Percentiles rank a stretch among this genome's conserved stretches.
Conservation (phyloP, 106 monocot species). For the Agapanthus africanus region DNA sequence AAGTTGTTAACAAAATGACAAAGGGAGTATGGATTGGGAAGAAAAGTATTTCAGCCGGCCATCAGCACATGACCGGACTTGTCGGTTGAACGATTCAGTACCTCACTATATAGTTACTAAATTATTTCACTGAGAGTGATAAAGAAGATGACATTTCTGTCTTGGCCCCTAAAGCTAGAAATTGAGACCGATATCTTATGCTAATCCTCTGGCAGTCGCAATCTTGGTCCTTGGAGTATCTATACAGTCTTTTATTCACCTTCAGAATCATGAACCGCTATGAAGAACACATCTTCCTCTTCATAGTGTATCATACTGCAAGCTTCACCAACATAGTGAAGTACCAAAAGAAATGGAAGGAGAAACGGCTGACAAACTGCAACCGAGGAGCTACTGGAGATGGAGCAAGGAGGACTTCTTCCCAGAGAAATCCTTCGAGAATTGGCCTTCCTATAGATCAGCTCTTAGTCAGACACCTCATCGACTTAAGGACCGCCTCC, state of each 20-base stretch:
- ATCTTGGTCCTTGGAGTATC: neutral
- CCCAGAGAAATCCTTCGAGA: conserved; percentile 37
- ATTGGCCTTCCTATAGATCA: conserved; percentile 22
- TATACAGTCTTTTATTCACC: neutral
- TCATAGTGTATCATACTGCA: neutral
- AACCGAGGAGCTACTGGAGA: conserved; percentile 32
- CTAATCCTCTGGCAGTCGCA: neutral
- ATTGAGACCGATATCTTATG: too few relatives aligned
- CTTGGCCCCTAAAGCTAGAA: neutral
- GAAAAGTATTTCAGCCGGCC: too few relatives aligned
- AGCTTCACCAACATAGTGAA: neutral
- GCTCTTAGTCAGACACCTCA: conserved; percentile 22
- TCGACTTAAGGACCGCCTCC: conserved; percentile 27
- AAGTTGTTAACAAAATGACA: too few relatives aligned
- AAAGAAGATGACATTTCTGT: neutral
- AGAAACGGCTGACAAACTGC: neutral
- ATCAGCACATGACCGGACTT: too few relatives aligned
- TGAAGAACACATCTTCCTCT: neutral
- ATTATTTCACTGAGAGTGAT: too few relatives aligned
- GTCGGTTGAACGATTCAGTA: too few relatives aligned
- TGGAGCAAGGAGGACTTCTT: conserved; percentile 29
- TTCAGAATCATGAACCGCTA: neutral
- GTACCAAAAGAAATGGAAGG: conserved; percentile 4
- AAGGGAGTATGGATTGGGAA: too few relatives aligned
- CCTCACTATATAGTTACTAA: too few relatives aligned